Evolutionary conservation across 768 basidiomycete species (phyloP).

Genomic region (Leccinum sublutescens): DNA sequence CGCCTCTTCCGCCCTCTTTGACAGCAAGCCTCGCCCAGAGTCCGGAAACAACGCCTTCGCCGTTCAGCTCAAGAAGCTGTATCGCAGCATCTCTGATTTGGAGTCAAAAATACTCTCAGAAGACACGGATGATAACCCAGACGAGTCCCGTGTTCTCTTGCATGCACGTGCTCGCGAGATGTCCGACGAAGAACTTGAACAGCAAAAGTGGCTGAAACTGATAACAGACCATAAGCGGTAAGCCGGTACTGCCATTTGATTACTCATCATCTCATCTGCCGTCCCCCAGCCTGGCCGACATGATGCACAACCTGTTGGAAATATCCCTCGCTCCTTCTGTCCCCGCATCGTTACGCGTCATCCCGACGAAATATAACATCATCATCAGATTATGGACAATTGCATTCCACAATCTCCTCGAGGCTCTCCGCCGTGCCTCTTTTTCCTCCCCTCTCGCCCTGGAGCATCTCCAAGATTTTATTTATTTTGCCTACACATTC

Average conservation of each 20-base stretch:
- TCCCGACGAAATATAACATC: slow-evolving; percentile 95
- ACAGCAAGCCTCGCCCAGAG: slow-evolving; percentile 50
- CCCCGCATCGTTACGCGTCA: slow-evolving; percentile 83
- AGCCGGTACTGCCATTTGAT: slow-evolving; percentile 26
- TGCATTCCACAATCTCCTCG: slow-evolving; percentile 87
- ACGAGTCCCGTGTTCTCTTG: slow-evolving; percentile 37
- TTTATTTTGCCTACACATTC: slow-evolving; percentile 93
- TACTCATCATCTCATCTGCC: background rate
- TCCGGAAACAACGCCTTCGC: slow-evolving; percentile 68
- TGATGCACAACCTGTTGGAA: slow-evolving; percentile 83
- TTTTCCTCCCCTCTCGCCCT: slow-evolving; percentile 63
- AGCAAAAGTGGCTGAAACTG: slow-evolving; percentile 72
- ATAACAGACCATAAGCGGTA: slow-evolving; percentile 83
- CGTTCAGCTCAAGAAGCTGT: slow-evolving; percentile 73
- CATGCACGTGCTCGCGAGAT: slow-evolving; percentile 33
- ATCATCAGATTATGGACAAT: slow-evolving; percentile 91
- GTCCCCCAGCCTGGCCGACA: slow-evolving; percentile 75
- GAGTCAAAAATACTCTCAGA: slow-evolving; percentile 73
- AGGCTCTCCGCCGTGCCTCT: slow-evolving; percentile 84
- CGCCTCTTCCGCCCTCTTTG: slow-evolving; percentile 67
- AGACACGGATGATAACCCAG: slow-evolving; percentile 53
- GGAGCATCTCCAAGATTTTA: slow-evolving; percentile 92
- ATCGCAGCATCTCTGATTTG: slow-evolving; percentile 76
- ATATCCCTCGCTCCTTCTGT: slow-evolving; percentile 84
- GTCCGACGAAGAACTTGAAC: slow-evolving; percentile 59